These are phyloP conservation scores for Penicillium cataractarum DNA, from an alignment of 495 filamentous ascomycete species.

Conservation along the genomic window DNA sequence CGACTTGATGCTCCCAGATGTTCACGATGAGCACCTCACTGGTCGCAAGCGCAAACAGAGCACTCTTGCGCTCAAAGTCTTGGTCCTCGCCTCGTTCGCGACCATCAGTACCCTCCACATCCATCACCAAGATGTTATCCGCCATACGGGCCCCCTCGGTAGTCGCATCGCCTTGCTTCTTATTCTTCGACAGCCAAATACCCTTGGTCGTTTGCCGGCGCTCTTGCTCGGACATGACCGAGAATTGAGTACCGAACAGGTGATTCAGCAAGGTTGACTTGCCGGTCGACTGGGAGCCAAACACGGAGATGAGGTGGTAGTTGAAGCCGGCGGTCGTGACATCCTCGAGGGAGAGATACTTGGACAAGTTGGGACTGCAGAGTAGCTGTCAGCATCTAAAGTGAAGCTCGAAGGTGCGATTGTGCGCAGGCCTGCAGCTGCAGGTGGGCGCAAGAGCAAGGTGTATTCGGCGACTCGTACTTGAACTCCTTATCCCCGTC, in stretches of 20 bases:
- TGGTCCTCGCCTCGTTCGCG: slow-evolving; percentile 96
- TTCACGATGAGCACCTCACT: slow-evolving; percentile 98
- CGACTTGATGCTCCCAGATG: slow-evolving; percentile 99
- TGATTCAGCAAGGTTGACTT: slow-evolving; percentile 97
- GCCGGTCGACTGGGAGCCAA: slow-evolving; percentile 96
- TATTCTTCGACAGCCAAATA: slow-evolving; percentile 99
- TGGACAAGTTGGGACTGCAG: slow-evolving; percentile 72
- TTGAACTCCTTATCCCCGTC: slow-evolving; percentile 96
- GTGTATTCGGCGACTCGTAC: slow-evolving; percentile 52
- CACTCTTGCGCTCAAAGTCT: slow-evolving; percentile 97
- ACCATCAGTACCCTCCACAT: slow-evolving; percentile 97
- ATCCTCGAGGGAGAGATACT: slow-evolving; percentile 77
- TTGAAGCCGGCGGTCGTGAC: slow-evolving; percentile 91
- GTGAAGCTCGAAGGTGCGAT: background rate
- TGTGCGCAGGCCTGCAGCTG: slow-evolving; percentile 8
- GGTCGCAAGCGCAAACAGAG: slow-evolving; percentile 93
- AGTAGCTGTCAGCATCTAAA: slow-evolving; percentile 27
- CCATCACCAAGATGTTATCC: slow-evolving; percentile 98
- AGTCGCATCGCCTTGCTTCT: slow-evolving; percentile 50
- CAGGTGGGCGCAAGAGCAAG: slow-evolving; percentile 10
- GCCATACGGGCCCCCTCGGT: slow-evolving; percentile 66
- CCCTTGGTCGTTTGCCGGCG: slow-evolving; percentile 96
- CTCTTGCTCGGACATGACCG: slow-evolving; percentile 91
- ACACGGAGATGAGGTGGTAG: slow-evolving; percentile 98
- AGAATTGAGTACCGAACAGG: slow-evolving; percentile 94